phyloP scores from a whole-genome alignment of 192 early-diverging fungal species.

The Coemansia nantahalensis region DNA sequence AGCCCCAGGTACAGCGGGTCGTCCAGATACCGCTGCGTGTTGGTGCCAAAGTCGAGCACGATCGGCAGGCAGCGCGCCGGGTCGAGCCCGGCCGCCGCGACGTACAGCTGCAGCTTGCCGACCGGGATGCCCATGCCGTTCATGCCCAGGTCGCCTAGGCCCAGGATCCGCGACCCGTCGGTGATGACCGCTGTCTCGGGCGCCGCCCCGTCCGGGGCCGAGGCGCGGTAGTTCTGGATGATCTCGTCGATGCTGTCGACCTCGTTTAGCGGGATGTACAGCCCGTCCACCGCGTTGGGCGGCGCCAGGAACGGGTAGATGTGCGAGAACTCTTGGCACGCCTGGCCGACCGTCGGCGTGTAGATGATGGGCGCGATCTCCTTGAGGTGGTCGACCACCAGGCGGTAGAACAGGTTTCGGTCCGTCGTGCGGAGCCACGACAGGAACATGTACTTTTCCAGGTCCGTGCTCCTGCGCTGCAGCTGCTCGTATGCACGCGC shows the following conservation, averaged over 20 bases:
- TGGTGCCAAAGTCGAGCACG: slow-evolving; percentile 88
- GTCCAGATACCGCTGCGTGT: slow-evolving; percentile 74
- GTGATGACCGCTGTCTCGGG: slow-evolving; percentile 93
- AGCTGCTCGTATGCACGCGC: slow-evolving; percentile 71
- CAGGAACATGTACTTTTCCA: slow-evolving; percentile 88
- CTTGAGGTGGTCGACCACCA: slow-evolving; percentile 75
- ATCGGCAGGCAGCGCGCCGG: slow-evolving; percentile 87
- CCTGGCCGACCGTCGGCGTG: slow-evolving; percentile 80
- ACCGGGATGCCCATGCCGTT: slow-evolving; percentile 96
- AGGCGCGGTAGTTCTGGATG: slow-evolving; percentile 74
- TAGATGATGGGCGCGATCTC: slow-evolving; percentile 79
- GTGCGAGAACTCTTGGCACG: slow-evolving; percentile 84
- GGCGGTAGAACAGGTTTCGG: slow-evolving; percentile 77
- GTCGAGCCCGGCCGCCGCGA: slow-evolving; percentile 81
- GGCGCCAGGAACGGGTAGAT: slow-evolving; percentile 83
- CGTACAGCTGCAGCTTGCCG: slow-evolving; percentile 93
- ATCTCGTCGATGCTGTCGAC: slow-evolving; percentile 72
- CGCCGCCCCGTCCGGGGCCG: slow-evolving; percentile 56
- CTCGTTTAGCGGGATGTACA: slow-evolving; percentile 80
- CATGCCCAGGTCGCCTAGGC: slow-evolving; percentile 91
- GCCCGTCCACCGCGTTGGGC: slow-evolving; percentile 74
- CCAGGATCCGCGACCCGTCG: slow-evolving; percentile 92
- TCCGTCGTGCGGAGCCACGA: slow-evolving; percentile 79
- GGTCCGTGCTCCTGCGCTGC: slow-evolving; percentile 59
- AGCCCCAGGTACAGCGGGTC: slow-evolving; percentile 91